These are phyloP conservation scores for Talinum fruticosum DNA, from an alignment of 148 eudicot species.

Conservation along the genomic window DNA sequence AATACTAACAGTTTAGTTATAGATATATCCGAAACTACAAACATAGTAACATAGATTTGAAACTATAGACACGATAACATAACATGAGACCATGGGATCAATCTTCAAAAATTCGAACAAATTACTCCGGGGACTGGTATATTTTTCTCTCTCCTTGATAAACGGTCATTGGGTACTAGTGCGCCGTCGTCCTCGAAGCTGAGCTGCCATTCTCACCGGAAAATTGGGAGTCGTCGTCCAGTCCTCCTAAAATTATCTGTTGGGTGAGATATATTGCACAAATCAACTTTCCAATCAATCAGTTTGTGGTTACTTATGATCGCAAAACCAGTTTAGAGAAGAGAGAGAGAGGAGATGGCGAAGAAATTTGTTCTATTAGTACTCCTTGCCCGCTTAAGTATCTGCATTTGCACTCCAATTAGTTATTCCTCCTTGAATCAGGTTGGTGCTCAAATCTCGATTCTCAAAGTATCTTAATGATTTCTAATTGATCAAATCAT, in stretches of 20 bases:
- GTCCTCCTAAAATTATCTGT: background rate
- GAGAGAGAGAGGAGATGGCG: background rate
- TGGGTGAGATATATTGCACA: background rate
- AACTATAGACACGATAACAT: no score
- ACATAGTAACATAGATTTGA: no score
- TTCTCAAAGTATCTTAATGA: background rate
- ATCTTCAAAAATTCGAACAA: no score
- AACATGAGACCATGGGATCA: no score
- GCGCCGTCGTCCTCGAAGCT: no score
- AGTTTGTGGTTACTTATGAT: background rate
- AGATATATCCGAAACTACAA: no score
- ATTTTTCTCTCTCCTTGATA: no score
- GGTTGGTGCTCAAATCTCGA: background rate
- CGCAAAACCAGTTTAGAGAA: background rate
- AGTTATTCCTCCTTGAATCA: slow-evolving; percentile 2
- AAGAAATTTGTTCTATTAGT: background rate
- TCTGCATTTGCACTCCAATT: background rate
- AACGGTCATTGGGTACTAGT: no score
- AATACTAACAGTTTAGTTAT: no score
- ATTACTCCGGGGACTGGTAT: no score
- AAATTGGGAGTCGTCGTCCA: background rate
- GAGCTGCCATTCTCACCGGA: no score
- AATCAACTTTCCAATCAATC: background rate
- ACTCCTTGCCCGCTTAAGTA: background rate
- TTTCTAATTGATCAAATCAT: background rate